These are phyloP conservation scores for Epicoccum nigrum DNA, from an alignment of 2,329 filamentous ascomycete genomes.

Conservation along the genomic window DNA sequence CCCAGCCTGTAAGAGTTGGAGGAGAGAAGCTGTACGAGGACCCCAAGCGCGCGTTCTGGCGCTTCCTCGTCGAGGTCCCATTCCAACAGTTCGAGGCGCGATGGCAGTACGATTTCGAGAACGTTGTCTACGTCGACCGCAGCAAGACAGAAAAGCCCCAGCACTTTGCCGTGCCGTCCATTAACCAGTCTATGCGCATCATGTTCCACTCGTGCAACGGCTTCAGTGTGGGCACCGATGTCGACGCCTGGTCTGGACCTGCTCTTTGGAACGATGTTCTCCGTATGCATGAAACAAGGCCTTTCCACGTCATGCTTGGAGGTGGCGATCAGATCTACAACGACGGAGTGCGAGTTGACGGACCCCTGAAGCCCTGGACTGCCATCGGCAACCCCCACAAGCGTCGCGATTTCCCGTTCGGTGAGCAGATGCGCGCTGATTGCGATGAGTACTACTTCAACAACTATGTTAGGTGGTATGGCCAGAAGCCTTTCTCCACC, in stretches of 20 bases:
- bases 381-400: slow-evolving; percentile 66
- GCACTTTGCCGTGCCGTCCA: slow-evolving; percentile 63
- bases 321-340: slow-evolving; percentile 88
- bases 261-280: slow-evolving; percentile 70
- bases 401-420: slow-evolving; percentile 65
- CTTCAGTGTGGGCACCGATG: slow-evolving; percentile 69
- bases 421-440: slow-evolving; percentile 65
- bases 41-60: slow-evolving; percentile 63
- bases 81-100: slow-evolving; percentile 74
- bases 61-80: slow-evolving; percentile 65
- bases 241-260: slow-evolving; percentile 66
- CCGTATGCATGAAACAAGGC: slow-evolving; percentile 63
- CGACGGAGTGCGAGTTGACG: slow-evolving; percentile 80
- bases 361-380: slow-evolving; percentile 74
- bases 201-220: slow-evolving; percentile 75
- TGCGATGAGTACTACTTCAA: slow-evolving; percentile 69
- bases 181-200: slow-evolving; percentile 69
- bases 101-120: slow-evolving; percentile 79
- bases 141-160: slow-evolving; percentile 44
- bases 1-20: slow-evolving; percentile 44
- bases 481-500: slow-evolving; percentile 65
- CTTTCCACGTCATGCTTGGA: slow-evolving; percentile 77
- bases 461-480: slow-evolving; percentile 71
- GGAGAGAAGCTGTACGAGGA: slow-evolving; percentile 67
- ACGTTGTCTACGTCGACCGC: slow-evolving; percentile 65